A percentile compares a stretch with the other conserved stretches of the same genome.
Evolutionary conservation across 2,329 filamentous ascomycete species (phyloP).

Genomic region (Aureobasidium subglaciale): DNA sequence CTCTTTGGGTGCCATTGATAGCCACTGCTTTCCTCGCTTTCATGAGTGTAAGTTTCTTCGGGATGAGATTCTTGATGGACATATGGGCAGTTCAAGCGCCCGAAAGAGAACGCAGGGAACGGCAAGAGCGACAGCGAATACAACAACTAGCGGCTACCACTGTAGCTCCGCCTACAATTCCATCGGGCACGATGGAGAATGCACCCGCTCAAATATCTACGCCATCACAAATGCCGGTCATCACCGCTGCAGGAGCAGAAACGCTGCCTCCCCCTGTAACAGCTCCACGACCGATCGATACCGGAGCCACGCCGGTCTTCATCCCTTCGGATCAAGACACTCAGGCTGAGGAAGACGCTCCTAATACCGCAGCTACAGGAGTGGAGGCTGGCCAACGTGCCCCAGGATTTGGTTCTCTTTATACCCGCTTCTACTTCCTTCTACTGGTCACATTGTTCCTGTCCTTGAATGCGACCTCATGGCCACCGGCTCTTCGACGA

Average conservation of each 20-base stretch:
- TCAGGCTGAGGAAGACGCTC: slow-evolving; percentile 30
- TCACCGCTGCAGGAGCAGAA: slow-evolving; percentile 23
- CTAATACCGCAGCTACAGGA: slow-evolving; percentile 25
- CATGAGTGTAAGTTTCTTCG: slow-evolving; percentile 54
- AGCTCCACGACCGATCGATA: slow-evolving; percentile 35
- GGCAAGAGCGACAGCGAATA: slow-evolving; percentile 21
- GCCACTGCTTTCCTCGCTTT: slow-evolving; percentile 53
- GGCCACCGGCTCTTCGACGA: slow-evolving; percentile 46
- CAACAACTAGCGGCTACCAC: slow-evolving; percentile 15
- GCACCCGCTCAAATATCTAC: slow-evolving; percentile 21
- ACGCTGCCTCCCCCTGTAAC: slow-evolving; percentile 43
- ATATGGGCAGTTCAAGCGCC: slow-evolving; percentile 59
- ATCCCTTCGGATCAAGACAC: slow-evolving; percentile 54
- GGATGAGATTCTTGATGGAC: slow-evolving; percentile 59
- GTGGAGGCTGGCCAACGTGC: slow-evolving; percentile 27
- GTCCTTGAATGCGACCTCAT: slow-evolving; percentile 52
- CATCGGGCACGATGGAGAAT: not conserved
- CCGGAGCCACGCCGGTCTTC: slow-evolving; percentile 50
- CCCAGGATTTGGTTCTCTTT: slow-evolving; percentile 47
- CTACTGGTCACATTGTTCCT: slow-evolving; percentile 52
- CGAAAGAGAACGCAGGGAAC: slow-evolving; percentile 37
- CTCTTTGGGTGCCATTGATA: slow-evolving; percentile 49
- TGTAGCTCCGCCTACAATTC: slow-evolving; percentile 8
- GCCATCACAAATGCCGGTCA: slow-evolving; percentile 18
- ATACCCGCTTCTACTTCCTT: slow-evolving; percentile 55